Conservation (phyloP, 2,329 filamentous ascomycete genomes). For the Cercospora citrullina region DNA sequence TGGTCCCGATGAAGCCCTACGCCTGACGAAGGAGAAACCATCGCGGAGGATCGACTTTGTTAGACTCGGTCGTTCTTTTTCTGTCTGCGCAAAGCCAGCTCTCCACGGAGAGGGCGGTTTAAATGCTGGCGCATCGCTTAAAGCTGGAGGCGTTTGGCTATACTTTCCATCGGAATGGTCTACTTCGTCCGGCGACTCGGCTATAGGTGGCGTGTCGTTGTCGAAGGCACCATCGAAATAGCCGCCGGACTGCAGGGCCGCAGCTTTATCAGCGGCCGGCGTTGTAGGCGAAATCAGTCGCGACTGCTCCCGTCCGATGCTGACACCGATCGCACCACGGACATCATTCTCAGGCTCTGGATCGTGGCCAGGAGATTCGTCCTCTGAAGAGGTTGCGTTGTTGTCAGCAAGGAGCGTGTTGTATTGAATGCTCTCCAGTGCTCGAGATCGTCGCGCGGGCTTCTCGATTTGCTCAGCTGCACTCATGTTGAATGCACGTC, state of each 20-base stretch:
- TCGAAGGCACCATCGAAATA: constrained; percentile 44
- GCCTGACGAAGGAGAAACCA: constrained; percentile 41
- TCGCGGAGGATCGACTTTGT: constrained; percentile 41
- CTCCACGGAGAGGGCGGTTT: constrained; percentile 50
- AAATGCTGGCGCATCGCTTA: not conserved
- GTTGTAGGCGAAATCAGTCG: constrained; percentile 58
- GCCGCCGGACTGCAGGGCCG: constrained; percentile 50
- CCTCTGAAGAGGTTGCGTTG: constrained; percentile 48
- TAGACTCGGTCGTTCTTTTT: constrained; percentile 34
- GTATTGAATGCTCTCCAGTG: constrained; percentile 46
- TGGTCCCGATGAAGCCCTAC: constrained; percentile 45
- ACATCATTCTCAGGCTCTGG: constrained; percentile 42
- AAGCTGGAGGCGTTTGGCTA: not conserved
- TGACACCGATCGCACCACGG: constrained; percentile 56
- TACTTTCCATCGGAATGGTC: not conserved
- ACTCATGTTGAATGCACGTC: not conserved
- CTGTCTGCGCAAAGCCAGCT: constrained; percentile 39
- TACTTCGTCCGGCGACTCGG: constrained; percentile 14
- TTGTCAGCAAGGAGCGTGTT: constrained; percentile 42
- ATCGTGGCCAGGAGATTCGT: constrained; percentile 35
- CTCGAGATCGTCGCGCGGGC: constrained; percentile 28
- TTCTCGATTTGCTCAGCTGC: not conserved
- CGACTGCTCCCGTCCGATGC: constrained; percentile 59
- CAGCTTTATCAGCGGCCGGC: constrained; percentile 60
- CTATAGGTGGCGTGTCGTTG: not conserved